Evolutionary conservation across 2,329 filamentous ascomycete genomes (phyloP), one percentile per base, ranked within the genome.

Genomic region (Thermothelomyces thermophilus): DNA sequence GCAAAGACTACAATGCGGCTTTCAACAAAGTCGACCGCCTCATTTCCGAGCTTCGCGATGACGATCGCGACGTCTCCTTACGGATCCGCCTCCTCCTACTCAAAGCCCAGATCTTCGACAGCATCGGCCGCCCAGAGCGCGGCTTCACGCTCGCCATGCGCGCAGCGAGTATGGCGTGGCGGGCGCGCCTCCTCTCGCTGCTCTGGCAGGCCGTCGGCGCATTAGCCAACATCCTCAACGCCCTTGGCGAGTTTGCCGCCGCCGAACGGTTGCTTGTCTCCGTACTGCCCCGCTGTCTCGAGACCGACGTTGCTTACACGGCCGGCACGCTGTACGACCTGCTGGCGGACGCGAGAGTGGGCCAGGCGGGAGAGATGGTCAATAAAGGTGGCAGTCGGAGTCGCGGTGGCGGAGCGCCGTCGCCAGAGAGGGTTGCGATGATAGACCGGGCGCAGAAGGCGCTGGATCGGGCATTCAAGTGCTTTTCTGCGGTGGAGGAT

Each of bases 271-370:
- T 95, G 22, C 68, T 94, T 3, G 72, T 80, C 45, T 81, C 81
- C 1, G 75, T 87, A 8, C 74, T 95, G 52, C 90, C 90, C 3
- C 83, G 89, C 55, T 80, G 86, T 19, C 72, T 94, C 1, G 88
- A 94, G 66, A 80, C 80, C 44, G 80, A 83, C 45, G 79, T 85
- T 41, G 71, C 75, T 1, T 73, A 72, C 41, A 71, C 88, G 13
- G 74, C 76, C 0, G 89, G 83, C 0, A 74, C 73, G 19, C 74
- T 89, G 16, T 91, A 90, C 64, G 77, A 79, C 1, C 67, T 80
- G 19, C 75, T 94, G 3, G 86, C 80, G 0, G 89, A 95, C 63
- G 84, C 87, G 0, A 80, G 84, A 58, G 86, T 95, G 72, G 90
- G 90, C 0, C 68, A 87, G 54, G 88, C 87, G 0, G 84, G 87